Percentiles rank a stretch among this genome's conserved stretches.
phyloP scores from a whole-genome alignment of 139 green algal species.

The Auxenochlorella protothecoides region DNA sequence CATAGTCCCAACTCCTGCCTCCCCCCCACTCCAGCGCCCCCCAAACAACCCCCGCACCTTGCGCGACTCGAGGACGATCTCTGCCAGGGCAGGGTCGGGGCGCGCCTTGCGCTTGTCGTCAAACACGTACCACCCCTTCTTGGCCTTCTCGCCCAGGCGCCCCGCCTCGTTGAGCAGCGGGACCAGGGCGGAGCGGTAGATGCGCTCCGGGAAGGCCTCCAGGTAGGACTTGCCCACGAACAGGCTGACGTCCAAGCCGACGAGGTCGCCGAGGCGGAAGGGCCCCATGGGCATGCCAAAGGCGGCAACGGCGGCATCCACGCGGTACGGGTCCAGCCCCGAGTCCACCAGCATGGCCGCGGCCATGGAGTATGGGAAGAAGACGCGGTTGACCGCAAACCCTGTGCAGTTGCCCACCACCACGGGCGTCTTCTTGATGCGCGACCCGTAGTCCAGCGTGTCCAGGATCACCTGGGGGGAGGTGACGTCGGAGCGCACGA shows the following conservation, averaged over 20 bases:
- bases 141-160: conserved; percentile 88
- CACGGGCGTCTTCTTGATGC: conserved; percentile 97
- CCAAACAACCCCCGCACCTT: neutral
- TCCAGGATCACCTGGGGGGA: conserved; percentile 83
- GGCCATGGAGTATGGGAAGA: conserved; percentile 98
- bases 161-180: conserved; percentile 65
- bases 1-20: neutral
- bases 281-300: conserved; percentile 99
- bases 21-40: neutral
- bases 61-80: conserved; percentile 45
- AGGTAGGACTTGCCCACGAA: conserved; percentile 72
- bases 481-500: conserved; percentile 81
- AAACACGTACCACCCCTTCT: conserved; percentile 89
- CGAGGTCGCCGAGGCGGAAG: conserved; percentile 79
- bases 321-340: conserved; percentile 74
- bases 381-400: conserved; percentile 98
- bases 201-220: conserved; percentile 77
- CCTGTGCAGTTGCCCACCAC: conserved; percentile 99
- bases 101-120: conserved; percentile 54
- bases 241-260: conserved; percentile 80
- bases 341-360: conserved; percentile 85
- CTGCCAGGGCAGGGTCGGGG: conserved; percentile 61
- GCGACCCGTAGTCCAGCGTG: conserved; percentile 61
- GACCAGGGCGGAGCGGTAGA: conserved; percentile 68
- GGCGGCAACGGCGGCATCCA: conserved; percentile 74